Percentiles rank a stretch among this genome's conserved stretches.
Evolutionary conservation across 495 filamentous ascomycete species (phyloP).

Genomic region (Talaromyces thailandensis): DNA sequence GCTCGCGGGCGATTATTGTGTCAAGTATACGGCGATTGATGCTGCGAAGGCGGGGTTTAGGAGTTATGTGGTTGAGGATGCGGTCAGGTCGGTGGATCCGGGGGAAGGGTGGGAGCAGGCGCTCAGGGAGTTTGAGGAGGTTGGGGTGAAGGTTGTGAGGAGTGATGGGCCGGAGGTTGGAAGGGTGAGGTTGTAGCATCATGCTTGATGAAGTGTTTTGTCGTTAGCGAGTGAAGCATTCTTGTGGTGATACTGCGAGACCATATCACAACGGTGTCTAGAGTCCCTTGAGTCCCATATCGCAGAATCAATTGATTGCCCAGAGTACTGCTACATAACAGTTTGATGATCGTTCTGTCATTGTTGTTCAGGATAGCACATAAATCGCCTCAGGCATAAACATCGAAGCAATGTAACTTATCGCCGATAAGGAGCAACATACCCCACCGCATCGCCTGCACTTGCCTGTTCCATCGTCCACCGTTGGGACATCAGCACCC

Average conservation of each 20-base stretch:
- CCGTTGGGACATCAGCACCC: background rate
- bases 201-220: background rate
- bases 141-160: constrained; percentile 43
- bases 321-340: too few species aligned
- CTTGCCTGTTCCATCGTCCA: background rate
- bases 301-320: background rate
- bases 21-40: constrained; percentile 71
- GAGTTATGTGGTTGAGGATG: constrained; percentile 72
- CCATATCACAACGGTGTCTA: too few species aligned
- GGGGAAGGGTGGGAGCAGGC: constrained; percentile 45
- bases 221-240: too few species aligned
- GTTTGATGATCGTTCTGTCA: too few species aligned
- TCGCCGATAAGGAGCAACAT: background rate
- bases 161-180: constrained; percentile 37
- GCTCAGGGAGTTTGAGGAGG: constrained; percentile 44
- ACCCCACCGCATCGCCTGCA: background rate
- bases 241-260: too few species aligned
- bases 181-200: constrained; percentile 20
- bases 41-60: constrained; percentile 66
- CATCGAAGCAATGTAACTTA: background rate
- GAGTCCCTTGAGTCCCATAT: background rate
- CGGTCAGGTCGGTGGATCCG: constrained; percentile 58
- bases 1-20: constrained; percentile 84
- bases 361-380: too few species aligned
- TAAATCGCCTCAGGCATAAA: background rate